phyloP scores from a whole-genome alignment of 768 basidiomycete species.

The Cubamyces sp. region DNA sequence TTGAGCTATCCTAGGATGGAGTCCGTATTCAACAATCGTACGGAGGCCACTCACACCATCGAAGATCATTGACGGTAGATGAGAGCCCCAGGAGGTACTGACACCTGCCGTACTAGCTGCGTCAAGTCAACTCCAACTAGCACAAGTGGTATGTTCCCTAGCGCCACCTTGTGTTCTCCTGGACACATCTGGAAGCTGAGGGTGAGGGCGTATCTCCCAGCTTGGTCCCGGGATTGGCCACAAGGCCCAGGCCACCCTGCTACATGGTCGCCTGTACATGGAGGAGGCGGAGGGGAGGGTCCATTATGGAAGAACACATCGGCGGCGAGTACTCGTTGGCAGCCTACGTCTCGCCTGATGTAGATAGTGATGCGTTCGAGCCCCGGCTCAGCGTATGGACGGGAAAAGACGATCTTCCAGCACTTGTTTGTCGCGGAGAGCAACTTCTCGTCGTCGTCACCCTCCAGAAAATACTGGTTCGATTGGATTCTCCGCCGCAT shows the following conservation, averaged over 20 bases:
- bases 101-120: too few relatives aligned
- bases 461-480: background rate
- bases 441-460: too few relatives aligned
- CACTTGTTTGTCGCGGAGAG: too few relatives aligned
- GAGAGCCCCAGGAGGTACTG: too few relatives aligned
- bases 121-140: too few relatives aligned
- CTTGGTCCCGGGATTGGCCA: background rate
- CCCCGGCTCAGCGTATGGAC: background rate
- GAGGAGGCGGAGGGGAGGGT: background rate
- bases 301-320: background rate
- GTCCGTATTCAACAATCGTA: too few relatives aligned
- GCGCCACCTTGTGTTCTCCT: background rate
- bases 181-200: background rate
- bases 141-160: too few relatives aligned
- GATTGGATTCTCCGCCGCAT: background rate
- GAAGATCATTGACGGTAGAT: too few relatives aligned
- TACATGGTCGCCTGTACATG: background rate
- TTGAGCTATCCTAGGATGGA: too few relatives aligned
- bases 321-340: background rate
- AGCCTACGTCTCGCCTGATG: background rate
- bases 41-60: too few relatives aligned
- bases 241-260: background rate
- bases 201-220: background rate
- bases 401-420: background rate
- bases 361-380: background rate